A percentile compares a stretch with the other conserved stretches of the same genome.
These are phyloP conservation scores for Tolypocladium album DNA, from an alignment of 2,329 filamentous ascomycete genomes.

Conservation along the genomic window DNA sequence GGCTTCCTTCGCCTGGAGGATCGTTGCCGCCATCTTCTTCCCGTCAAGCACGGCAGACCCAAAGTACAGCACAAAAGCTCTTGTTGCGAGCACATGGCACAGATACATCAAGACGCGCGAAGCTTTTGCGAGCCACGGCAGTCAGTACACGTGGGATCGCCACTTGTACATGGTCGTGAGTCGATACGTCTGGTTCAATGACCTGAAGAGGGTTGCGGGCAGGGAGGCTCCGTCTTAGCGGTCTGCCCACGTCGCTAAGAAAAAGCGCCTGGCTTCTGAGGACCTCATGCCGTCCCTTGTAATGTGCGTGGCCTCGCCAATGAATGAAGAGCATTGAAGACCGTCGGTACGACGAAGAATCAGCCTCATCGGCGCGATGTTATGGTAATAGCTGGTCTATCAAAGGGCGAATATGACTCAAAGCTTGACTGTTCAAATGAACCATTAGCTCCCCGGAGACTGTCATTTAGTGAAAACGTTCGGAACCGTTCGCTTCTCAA, in stretches of 20 bases:
- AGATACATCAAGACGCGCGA: slow-evolving; percentile 22
- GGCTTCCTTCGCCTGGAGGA: slow-evolving; percentile 19
- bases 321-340: background rate
- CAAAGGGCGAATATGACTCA: too few relatives aligned
- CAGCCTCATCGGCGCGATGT: too few relatives aligned
- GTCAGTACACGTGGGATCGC: slow-evolving; percentile 29
- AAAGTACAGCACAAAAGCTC: slow-evolving; percentile 13
- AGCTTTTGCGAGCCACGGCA: slow-evolving; percentile 24
- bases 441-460: too few relatives aligned
- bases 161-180: slow-evolving; percentile 26
- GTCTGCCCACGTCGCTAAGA: background rate
- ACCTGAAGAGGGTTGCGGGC: slow-evolving; percentile 7
- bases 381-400: too few relatives aligned
- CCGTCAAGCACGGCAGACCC: slow-evolving; percentile 6
- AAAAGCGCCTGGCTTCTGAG: background rate
- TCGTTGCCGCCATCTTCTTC: slow-evolving; percentile 8
- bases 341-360: too few relatives aligned
- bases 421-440: too few relatives aligned
- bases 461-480: too few relatives aligned
- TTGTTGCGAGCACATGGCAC: slow-evolving; percentile 24
- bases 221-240: background rate
- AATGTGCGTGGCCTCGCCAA: too few relatives aligned
- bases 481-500: too few relatives aligned
- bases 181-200: slow-evolving; percentile 30
- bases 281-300: too few relatives aligned